Percentiles rank a stretch among this genome's conserved stretches.
Conservation (phyloP, 805 yeast genomes). For the Blastobotrys parvus region DNA sequence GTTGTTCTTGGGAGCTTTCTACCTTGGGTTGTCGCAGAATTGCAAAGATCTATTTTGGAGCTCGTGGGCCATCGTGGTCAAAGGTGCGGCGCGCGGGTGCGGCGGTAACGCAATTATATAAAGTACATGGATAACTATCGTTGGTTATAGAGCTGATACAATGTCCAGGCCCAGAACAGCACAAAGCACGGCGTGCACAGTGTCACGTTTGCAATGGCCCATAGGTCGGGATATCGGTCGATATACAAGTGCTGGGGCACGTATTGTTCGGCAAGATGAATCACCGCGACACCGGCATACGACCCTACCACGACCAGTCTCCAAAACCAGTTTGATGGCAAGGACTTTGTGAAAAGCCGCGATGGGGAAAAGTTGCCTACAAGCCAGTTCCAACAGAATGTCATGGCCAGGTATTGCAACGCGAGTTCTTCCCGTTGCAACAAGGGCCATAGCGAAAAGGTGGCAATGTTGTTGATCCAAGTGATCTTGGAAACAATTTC, state of each 20-base stretch:
- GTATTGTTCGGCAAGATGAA: constrained; percentile 48
- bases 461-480: constrained; percentile 81
- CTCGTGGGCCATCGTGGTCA: too few species aligned
- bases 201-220: constrained; percentile 70
- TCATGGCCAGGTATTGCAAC: constrained; percentile 61
- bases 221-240: constrained; percentile 63
- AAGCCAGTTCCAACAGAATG: constrained; percentile 68
- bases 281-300: constrained; percentile 40
- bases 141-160: constrained; percentile 39
- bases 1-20: too few species aligned
- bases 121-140: background rate
- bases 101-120: too few species aligned
- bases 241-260: constrained; percentile 39
- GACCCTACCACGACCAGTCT: constrained; percentile 42
- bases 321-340: constrained; percentile 47
- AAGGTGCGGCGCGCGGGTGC: too few species aligned
- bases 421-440: constrained; percentile 64
- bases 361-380: constrained; percentile 35
- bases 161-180: constrained; percentile 76
- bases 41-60: too few species aligned
- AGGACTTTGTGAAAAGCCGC: constrained; percentile 17
- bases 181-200: constrained; percentile 69
- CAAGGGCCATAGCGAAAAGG: constrained; percentile 84
- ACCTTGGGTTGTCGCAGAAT: too few species aligned
- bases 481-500: constrained; percentile 62